Evolutionary conservation across 495 filamentous ascomycete species (phyloP), one percentile per base, ranked within the genome.

Genomic region (Viridothelium virens): DNA sequence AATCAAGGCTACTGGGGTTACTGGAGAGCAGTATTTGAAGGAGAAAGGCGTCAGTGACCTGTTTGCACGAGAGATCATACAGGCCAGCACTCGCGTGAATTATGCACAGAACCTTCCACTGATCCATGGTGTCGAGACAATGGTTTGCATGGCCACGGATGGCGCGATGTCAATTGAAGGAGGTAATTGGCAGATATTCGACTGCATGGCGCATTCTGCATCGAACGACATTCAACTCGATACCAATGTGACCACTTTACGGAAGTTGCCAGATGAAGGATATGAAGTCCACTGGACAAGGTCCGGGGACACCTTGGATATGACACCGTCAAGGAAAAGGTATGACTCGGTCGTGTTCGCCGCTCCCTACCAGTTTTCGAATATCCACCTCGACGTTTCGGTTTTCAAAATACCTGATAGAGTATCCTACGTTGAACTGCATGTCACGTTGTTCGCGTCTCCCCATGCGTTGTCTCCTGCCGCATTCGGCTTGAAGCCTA

Each of bases 181-280:
- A 2, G 94, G 94, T 2, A 99, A 99, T 71, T 99, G 92, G 93
- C 87, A 85, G 73, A 97, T 97, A 50, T 99, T 99, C 71, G 83
- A 85, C 1, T 79, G 83, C 9, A 96, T 96, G 89, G 77, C 91
- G 11, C 79, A 86, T 44, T 76, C 79, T 3, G 84, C 90, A 7
- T 74, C 78, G 1, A 88, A 89, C 1, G 74, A 81, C 5, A 64
- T 91, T 3, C 74, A 76, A 3, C 77, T 95, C n/a, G 88, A 92
- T 70, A 89, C 88, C 0, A 82, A 84, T 2, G 91, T 96, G 0
- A 79, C 79, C 1, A 78, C 74, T 0, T 83, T 95, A 50, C 66
- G 74, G 12, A 83, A 83, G 47, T 78, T 80, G 36, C 33, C 56
- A 9, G 67, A 83, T 61, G 69, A 76, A 6, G 81, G 76, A 50